phyloP scores from a whole-genome alignment of 1,284 basidiomycete species.

The Ceratorhiza oryzae-sativae region DNA sequence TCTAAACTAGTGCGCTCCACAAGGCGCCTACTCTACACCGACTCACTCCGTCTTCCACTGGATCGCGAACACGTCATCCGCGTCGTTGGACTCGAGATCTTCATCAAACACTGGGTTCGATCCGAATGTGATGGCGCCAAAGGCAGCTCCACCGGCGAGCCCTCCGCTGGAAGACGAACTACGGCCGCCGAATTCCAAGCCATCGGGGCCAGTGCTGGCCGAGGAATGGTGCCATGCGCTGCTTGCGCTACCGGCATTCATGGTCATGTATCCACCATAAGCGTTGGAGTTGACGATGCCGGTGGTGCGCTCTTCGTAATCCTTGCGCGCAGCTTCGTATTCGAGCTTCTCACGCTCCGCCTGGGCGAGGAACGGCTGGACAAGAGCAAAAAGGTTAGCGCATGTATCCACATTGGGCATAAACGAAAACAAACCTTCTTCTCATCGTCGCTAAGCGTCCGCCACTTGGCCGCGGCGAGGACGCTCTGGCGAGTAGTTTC shows the following conservation, averaged over 20 bases:
- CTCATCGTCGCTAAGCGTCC: constrained; percentile 88
- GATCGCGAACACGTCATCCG: constrained; percentile 10
- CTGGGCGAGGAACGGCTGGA: constrained; percentile 85
- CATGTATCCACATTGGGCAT: constrained; percentile 39
- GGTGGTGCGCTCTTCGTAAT: constrained; percentile 82
- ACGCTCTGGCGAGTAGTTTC: constrained; percentile 97
- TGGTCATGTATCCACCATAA: constrained; percentile 34
- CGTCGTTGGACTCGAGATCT: constrained; percentile 4
- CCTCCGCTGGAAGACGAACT: constrained; percentile 14
- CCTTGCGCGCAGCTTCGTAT: constrained; percentile 79
- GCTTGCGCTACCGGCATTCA: constrained; percentile 1
- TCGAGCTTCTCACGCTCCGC: constrained; percentile 93
- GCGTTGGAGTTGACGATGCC: constrained; percentile 48
- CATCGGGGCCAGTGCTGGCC: constrained; percentile 4
- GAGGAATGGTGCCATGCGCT: constrained; percentile 25
- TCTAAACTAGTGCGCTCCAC: constrained; percentile 15
- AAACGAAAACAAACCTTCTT: constrained; percentile 69
- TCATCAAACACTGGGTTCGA: constrained; percentile 21
- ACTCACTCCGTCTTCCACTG: constrained; percentile 17
- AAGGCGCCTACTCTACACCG: not conserved
- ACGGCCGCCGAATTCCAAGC: constrained; percentile 7
- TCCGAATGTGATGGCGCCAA: constrained; percentile 22
- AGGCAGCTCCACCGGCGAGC: constrained; percentile 31
- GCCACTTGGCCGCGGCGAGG: constrained; percentile 90
- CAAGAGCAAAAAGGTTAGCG: constrained; percentile 15